Evolutionary conservation across 2,329 filamentous ascomycete genomes (phyloP), one percentile per base, ranked within the genome.

Genomic region (Aureobasidium sp.): DNA sequence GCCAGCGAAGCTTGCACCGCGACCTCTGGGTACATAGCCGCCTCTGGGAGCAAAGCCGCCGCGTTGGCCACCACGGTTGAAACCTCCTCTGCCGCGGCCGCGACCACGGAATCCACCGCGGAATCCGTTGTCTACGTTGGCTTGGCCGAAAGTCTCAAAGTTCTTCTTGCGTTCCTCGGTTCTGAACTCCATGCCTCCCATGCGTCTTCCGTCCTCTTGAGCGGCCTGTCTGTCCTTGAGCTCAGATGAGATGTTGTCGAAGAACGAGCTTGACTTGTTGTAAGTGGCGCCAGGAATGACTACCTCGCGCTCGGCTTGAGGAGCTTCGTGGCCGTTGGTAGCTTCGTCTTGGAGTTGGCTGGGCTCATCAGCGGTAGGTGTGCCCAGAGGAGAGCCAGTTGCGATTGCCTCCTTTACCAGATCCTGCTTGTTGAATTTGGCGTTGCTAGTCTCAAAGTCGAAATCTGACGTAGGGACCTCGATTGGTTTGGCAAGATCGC

Each of bases 171-270:
- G 90, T 73, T 97, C 94, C 73, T 97, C 91, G 42, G 86, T 88
- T 59, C 94, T 86, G 85, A 94, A 95, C 73, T 96, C 91, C 51
- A 89, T 85, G 36, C 91, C 91, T 62, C 88, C 87, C 54, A 66
- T 59, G 51, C 64, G 53, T 72, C 85, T 85, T 65, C 85, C 82
- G 4, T 82, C 82, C 45, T 79, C 80, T 54, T 70, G 65, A 42
- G 86, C 86, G 64, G 93, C 90, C 57, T 90, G 86, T 47, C 94
- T 85, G 66, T 99, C 94, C 74, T 89, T 95, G 64, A 90, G 83
- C 73, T 99, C 94, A 66, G 90, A 96, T 0, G 91, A 96, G 66
- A 99, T 97, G 74, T 99, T 97, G 76, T 99, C 94, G 71, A 99
- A 99, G 81, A 99, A 99, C 1, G 91, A 96, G 3, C 79, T 85